phyloP scores from a whole-genome alignment of 1,139 yeast genomes.

The Geotrichum armillariae region DNA sequence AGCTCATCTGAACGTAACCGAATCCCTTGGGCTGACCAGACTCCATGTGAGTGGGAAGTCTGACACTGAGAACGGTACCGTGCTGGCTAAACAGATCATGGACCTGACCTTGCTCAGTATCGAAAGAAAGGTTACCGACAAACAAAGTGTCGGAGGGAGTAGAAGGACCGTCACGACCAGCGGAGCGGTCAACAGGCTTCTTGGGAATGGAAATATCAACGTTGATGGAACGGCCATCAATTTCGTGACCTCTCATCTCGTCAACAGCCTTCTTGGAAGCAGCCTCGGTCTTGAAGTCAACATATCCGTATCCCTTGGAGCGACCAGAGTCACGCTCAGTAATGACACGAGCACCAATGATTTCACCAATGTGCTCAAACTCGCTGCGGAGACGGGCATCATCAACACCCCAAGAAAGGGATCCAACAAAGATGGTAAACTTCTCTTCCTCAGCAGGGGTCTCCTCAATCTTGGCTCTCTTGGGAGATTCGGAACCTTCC shows the following conservation, averaged over 20 bases:
- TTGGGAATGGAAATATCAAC: conserved; percentile 87
- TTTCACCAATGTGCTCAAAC: conserved; percentile 83
- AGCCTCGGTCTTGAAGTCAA: conserved; percentile 77
- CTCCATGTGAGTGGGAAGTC: conserved; percentile 97
- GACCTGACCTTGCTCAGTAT: conserved; percentile 75
- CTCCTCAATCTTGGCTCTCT: conserved; percentile 47
- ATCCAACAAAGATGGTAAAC: conserved; percentile 91
- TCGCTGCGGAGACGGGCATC: conserved; percentile 90
- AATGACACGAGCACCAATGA: conserved; percentile 85
- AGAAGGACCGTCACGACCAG: conserved; percentile 20
- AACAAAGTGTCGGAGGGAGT: conserved; percentile 81
- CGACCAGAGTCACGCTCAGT: conserved; percentile 90
- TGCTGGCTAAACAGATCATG: conserved; percentile 68
- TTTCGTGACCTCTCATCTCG: conserved; percentile 87
- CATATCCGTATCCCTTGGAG: conserved; percentile 98
- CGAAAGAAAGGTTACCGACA: conserved; percentile 92
- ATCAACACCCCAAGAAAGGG: conserved; percentile 96
- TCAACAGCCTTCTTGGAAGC: conserved; percentile 86
- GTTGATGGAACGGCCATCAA: conserved; percentile 96
- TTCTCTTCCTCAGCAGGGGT: conserved; percentile 52
- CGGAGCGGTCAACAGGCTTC: conserved; percentile 46
- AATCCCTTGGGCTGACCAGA: conserved; percentile 98
- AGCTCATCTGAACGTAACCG: conserved; percentile 90
- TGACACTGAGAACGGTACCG: conserved; percentile 82
- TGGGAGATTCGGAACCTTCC: conserved; percentile 31